phyloP scores from a whole-genome alignment of 164 flowering plant genomes.

The Aristolochia contorta region DNA sequence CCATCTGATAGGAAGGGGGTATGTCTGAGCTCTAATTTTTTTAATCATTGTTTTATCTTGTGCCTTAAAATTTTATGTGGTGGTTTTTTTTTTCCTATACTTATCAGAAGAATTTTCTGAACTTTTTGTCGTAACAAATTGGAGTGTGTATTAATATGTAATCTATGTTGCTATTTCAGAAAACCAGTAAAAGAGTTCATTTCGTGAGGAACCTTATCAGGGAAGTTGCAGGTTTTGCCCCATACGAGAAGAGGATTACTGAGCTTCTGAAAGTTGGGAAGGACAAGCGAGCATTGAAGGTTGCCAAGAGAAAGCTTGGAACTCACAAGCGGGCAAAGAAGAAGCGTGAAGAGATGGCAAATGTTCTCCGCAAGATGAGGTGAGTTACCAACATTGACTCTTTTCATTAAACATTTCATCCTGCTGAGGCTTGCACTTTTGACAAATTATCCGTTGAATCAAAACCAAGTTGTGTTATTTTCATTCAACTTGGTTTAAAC shows the following conservation, averaged over 20 bases:
- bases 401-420: not conserved
- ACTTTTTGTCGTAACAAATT: not conserved
- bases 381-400: not conserved
- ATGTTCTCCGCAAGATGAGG: slow-evolving; percentile 56
- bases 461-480: too few relatives aligned
- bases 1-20: slow-evolving; percentile 54
- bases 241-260: slow-evolving; percentile 57
- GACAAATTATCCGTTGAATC: too few relatives aligned
- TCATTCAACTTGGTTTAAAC: too few relatives aligned
- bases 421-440: too few relatives aligned
- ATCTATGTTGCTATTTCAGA: slow-evolving; percentile 16
- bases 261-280: slow-evolving; percentile 55
- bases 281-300: slow-evolving; percentile 47
- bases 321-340: slow-evolving; percentile 57
- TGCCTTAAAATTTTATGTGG: not conserved
- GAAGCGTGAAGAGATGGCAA: slow-evolving; percentile 57
- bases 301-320: slow-evolving; percentile 41
- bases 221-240: slow-evolving; percentile 58
- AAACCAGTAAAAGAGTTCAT: slow-evolving; percentile 45
- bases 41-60: not conserved
- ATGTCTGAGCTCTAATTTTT: slow-evolving; percentile 1
- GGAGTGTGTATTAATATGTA: too few relatives aligned
- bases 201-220: slow-evolving; percentile 38
- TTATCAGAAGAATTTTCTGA: not conserved
- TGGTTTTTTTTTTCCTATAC: not conserved